A percentile compares a stretch with the other conserved stretches of the same genome.
These are phyloP conservation scores for Pichia sp. DNA, from an alignment of 1,139 yeast genomes.

Conservation along the genomic window DNA sequence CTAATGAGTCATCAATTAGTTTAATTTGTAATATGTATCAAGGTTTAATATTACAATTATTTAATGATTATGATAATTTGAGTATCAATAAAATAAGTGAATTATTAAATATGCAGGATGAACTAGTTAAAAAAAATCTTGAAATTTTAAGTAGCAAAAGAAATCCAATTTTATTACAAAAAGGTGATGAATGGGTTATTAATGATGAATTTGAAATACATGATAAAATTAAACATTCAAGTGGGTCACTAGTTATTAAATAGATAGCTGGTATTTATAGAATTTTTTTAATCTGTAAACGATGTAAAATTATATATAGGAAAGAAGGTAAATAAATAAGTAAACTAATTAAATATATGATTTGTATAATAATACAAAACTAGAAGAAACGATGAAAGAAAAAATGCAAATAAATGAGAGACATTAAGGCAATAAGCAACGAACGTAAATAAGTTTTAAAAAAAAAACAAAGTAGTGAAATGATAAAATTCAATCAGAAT, in stretches of 20 bases:
- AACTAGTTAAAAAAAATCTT: not conserved
- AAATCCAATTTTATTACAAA: not conserved
- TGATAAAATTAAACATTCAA: not conserved
- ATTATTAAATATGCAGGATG: not conserved
- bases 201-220: not conserved
- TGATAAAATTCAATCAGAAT: too few relatives aligned
- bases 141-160: not conserved
- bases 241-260: not conserved
- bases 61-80: conserved; percentile 3
- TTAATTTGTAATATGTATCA: conserved; percentile 9
- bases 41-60: conserved; percentile 6
- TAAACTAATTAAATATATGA: too few relatives aligned
- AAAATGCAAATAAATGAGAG: too few relatives aligned
- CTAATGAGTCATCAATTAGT: not conserved
- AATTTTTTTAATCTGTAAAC: too few relatives aligned
- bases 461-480: too few relatives aligned
- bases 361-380: too few relatives aligned
- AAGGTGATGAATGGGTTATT: not conserved
- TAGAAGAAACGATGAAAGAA: too few relatives aligned
- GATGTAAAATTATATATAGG: too few relatives aligned
- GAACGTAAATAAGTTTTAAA: too few relatives aligned
- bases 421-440: too few relatives aligned
- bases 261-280: not conserved
- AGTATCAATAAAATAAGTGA: not conserved
- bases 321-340: too few relatives aligned